These are phyloP conservation scores for Sherardia arvensis DNA, from an alignment of 257 asterid genomes.

Conservation along the genomic window DNA sequence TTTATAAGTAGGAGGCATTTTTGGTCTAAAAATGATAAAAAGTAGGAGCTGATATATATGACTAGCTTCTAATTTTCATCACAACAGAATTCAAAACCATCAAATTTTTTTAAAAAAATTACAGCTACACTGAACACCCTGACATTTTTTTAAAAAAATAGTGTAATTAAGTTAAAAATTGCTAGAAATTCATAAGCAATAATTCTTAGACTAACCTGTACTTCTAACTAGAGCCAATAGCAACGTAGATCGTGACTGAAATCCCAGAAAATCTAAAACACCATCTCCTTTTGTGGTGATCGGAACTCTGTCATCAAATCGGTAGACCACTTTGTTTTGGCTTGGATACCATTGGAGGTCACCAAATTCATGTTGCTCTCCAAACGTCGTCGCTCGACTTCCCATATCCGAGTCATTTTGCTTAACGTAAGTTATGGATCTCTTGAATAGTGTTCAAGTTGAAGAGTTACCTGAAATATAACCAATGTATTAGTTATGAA, in stretches of 20 bases:
- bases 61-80: too few species aligned
- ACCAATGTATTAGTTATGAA: too few species aligned
- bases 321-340: constrained; percentile 10
- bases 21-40: too few species aligned
- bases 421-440: constrained; percentile 12
- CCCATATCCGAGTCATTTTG: constrained; percentile 18
- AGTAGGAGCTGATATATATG: too few species aligned
- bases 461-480: constrained; percentile 24
- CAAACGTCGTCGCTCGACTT: constrained; percentile 14
- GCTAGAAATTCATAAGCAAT: too few species aligned
- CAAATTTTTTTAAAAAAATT: too few species aligned
- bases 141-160: too few species aligned
- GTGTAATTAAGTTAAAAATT: too few species aligned
- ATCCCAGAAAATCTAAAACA: constrained; percentile 10
- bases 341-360: constrained; percentile 25
- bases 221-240: constrained; percentile 3
- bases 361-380: constrained; percentile 19
- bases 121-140: too few species aligned
- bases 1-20: too few species aligned
- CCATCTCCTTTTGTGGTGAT: constrained; percentile 10
- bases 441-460: constrained; percentile 21
- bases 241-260: constrained; percentile 13
- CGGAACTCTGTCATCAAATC: constrained; percentile 20
- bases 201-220: constrained; percentile 10
- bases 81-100: too few species aligned